These are phyloP conservation scores for Elsinoe fawcettii DNA, from an alignment of 2,329 filamentous ascomycete species.

Conservation along the genomic window DNA sequence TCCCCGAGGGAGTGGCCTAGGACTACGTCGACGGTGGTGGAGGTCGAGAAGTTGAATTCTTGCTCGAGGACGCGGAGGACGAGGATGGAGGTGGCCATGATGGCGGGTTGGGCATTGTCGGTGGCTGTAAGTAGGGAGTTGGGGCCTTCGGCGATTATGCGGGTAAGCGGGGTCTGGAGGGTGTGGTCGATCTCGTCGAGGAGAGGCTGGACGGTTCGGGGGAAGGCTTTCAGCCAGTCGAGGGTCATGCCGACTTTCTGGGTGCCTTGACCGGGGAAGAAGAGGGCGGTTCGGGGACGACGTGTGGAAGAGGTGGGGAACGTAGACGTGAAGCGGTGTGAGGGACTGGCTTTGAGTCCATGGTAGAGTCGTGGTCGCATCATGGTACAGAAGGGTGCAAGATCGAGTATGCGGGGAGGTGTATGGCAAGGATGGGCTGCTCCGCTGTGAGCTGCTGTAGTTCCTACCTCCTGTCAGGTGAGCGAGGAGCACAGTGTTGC, in stretches of 20 bases:
- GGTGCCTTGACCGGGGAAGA: conserved; percentile 34
- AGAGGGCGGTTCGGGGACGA: conserved; percentile 28
- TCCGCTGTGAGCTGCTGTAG: not conserved
- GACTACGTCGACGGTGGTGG: conserved; percentile 67
- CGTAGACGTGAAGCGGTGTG: not conserved
- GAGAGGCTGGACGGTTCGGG: conserved; percentile 64
- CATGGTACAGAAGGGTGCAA: not conserved
- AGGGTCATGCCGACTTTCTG: conserved; percentile 32
- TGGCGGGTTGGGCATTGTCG: conserved; percentile 84
- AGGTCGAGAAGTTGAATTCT: conserved; percentile 70
- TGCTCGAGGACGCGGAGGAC: conserved; percentile 80
- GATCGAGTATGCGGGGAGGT: not conserved
- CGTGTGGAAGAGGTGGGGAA: not conserved
- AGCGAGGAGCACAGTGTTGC: not conserved
- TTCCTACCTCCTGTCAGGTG: not conserved
- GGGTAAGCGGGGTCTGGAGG: conserved; percentile 66
- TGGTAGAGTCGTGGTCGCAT: conserved; percentile 1
- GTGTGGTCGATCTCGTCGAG: conserved; percentile 78
- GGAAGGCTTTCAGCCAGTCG: conserved; percentile 82
- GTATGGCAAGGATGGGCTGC: not conserved
- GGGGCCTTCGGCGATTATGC: conserved; percentile 71
- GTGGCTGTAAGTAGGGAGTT: conserved; percentile 71
- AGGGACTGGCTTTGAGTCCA: not conserved
- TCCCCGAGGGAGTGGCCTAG: conserved; percentile 89
- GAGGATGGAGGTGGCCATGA: conserved; percentile 89